Evolutionary conservation across 2,329 filamentous ascomycete species (phyloP).

Genomic region (Colletotrichum falcatum): DNA sequence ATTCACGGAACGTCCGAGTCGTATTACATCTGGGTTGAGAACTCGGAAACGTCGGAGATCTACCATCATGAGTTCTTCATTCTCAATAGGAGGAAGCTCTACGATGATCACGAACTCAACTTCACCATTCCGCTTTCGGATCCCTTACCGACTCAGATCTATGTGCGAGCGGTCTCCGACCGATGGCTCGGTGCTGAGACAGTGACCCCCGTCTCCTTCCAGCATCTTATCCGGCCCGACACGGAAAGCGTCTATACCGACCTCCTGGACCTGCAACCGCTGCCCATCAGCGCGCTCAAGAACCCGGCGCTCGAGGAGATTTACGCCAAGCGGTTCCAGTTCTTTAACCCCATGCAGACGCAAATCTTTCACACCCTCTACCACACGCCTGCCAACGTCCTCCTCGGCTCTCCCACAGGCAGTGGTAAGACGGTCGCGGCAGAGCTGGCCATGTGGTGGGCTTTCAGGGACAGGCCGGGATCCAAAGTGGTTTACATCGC

Average conservation of each 20-base stretch:
- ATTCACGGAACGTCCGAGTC: slow-evolving; percentile 95
- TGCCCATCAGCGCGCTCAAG: slow-evolving; percentile 88
- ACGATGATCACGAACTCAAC: slow-evolving; percentile 97
- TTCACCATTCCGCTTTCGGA: slow-evolving; percentile 97
- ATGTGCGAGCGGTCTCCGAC: slow-evolving; percentile 93
- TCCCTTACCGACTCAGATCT: slow-evolving; percentile 94
- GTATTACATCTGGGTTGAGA: slow-evolving; percentile 99
- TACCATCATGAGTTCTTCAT: slow-evolving; percentile 99
- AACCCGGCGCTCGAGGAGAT: slow-evolving; percentile 89
- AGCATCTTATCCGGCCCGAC: slow-evolving; percentile 96
- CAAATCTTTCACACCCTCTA: slow-evolving; percentile 98
- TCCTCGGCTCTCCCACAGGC: slow-evolving; percentile 94
- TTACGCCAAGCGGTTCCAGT: slow-evolving; percentile 90
- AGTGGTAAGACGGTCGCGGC: slow-evolving; percentile 98
- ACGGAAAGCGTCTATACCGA: slow-evolving; percentile 98
- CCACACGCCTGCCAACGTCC: slow-evolving; percentile 89
- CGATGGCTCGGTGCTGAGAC: slow-evolving; percentile 97
- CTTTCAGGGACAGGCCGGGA: slow-evolving; percentile 91
- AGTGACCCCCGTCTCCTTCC: slow-evolving; percentile 94
- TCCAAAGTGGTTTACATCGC: slow-evolving; percentile 99
- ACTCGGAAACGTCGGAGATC: slow-evolving; percentile 96
- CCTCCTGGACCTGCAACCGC: slow-evolving; percentile 88
- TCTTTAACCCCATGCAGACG: slow-evolving; percentile 99
- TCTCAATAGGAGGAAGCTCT: slow-evolving; percentile 86
- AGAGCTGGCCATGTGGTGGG: slow-evolving; percentile 99